Percentiles rank a stretch among this genome's conserved stretches.
phyloP scores from a whole-genome alignment of 352 stramenopile species.

The Phytopythium helicoides region DNA sequence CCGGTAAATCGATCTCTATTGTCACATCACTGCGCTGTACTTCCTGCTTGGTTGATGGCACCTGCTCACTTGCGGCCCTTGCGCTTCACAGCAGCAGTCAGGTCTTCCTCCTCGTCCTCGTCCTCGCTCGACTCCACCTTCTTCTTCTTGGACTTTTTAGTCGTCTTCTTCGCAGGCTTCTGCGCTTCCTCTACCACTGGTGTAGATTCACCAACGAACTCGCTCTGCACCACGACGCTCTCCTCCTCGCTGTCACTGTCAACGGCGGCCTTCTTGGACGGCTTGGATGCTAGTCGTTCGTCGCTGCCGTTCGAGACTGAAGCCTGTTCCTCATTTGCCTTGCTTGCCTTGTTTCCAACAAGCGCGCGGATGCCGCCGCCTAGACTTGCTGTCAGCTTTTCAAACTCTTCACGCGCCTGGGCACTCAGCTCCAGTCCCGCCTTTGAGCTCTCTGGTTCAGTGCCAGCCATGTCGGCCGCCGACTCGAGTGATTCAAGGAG shows the following conservation, averaged over 20 bases:
- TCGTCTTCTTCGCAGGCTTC: constrained; percentile 7
- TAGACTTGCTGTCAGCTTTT: constrained; percentile 44
- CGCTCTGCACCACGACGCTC: constrained; percentile 67
- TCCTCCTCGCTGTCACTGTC: constrained; percentile 78
- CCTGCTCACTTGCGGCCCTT: constrained; percentile 29
- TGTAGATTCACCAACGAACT: constrained; percentile 34
- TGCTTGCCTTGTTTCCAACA: constrained; percentile 28
- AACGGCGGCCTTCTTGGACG: constrained; percentile 24
- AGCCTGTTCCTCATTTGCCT: constrained; percentile 6
- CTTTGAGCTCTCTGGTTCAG: constrained; percentile 8
- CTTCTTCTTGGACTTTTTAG: constrained; percentile 42
- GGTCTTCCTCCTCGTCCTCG: constrained; percentile 58
- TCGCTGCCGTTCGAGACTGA: constrained; percentile 7
- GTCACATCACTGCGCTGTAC: too few species aligned
- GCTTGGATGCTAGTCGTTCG: constrained; percentile 4
- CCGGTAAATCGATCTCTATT: too few species aligned
- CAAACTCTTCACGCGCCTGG: constrained; percentile 49
- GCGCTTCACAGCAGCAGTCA: constrained; percentile 73
- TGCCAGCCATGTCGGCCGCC: constrained; percentile 32
- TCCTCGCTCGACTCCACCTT: constrained; percentile 36
- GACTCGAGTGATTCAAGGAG: constrained; percentile 71
- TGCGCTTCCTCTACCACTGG: background rate
- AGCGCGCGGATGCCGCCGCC: constrained; percentile 39
- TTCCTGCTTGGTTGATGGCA: background rate
- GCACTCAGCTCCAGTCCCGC: constrained; percentile 25